phyloP scores from a whole-genome alignment of 1,139 yeast species.

The Kluyveromyces sp. region DNA sequence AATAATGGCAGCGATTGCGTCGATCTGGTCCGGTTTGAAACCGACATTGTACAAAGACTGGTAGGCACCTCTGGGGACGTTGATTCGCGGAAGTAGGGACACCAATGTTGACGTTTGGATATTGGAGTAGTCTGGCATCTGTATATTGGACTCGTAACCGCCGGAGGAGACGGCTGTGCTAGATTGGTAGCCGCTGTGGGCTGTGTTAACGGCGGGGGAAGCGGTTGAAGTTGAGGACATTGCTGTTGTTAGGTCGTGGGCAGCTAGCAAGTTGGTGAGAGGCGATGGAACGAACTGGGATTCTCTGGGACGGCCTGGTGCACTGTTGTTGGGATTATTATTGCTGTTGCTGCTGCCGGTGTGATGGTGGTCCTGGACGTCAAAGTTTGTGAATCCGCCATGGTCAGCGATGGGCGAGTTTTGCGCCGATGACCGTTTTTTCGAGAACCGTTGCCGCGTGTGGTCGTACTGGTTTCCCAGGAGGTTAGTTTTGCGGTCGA shows the following conservation, averaged over 20 bases:
- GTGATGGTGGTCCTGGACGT: conserved; percentile 7
- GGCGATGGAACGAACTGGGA: conserved; percentile 2
- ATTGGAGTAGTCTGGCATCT: conserved; percentile 26
- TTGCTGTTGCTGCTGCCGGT: not conserved
- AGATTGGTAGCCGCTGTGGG: not conserved
- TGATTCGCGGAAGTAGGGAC: conserved; percentile 45
- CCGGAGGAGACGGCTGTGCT: conserved; percentile 1
- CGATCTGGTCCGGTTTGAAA: conserved; percentile 57
- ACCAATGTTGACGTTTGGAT: conserved; percentile 28
- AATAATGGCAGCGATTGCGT: conserved; percentile 60
- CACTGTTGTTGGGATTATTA: not conserved
- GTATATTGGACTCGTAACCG: conserved; percentile 14
- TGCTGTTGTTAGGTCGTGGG: not conserved
- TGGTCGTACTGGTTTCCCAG: conserved; percentile 28
- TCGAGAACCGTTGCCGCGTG: conserved; percentile 25
- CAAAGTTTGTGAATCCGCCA: conserved; percentile 25
- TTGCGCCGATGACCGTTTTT: conserved; percentile 11
- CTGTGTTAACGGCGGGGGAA: not conserved
- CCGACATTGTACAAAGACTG: conserved; percentile 57
- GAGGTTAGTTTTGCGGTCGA: conserved; percentile 12
- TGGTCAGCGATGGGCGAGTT: conserved; percentile 19
- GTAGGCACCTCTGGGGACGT: conserved; percentile 68
- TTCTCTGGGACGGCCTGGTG: conserved; percentile 4
- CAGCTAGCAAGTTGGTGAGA: conserved; percentile 1
- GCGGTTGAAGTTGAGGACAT: not conserved